Percentiles rank a stretch among this genome's conserved stretches.
Conservation (phyloP, 306 rosid species). For the Cucumis hystrix region DNA sequence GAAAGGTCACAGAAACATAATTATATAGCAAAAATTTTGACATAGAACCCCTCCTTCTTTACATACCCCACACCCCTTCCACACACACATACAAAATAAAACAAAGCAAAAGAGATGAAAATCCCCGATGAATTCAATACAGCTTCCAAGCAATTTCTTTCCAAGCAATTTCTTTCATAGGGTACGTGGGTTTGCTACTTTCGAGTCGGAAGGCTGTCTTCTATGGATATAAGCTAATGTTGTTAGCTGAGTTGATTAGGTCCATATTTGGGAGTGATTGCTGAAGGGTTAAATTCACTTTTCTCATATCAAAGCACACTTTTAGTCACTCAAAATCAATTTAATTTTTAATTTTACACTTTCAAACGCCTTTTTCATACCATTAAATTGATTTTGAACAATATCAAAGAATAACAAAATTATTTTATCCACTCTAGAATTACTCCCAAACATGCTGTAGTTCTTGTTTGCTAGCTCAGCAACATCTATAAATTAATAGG, state of each 20-base stretch:
- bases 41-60: not conserved
- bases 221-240: not conserved
- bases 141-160: not conserved
- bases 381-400: no score
- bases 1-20: slow-evolving; percentile 3
- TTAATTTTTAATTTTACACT: no score
- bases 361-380: no score
- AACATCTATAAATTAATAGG: not conserved
- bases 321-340: no score
- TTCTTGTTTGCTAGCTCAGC: not conserved
- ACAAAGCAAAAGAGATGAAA: not conserved
- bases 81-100: no score
- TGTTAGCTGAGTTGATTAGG: not conserved
- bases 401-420: no score
- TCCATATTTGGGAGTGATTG: no score
- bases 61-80: not conserved
- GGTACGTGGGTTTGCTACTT: not conserved
- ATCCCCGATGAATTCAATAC: not conserved
- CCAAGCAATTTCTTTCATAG: not conserved
- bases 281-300: no score
- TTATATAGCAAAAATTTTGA: not conserved
- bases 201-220: not conserved
- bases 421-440: no score
- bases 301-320: no score
- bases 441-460: not conserved